Conservation (phyloP, 306 rosid genomes). For the Cucurbita moschata region DNA sequence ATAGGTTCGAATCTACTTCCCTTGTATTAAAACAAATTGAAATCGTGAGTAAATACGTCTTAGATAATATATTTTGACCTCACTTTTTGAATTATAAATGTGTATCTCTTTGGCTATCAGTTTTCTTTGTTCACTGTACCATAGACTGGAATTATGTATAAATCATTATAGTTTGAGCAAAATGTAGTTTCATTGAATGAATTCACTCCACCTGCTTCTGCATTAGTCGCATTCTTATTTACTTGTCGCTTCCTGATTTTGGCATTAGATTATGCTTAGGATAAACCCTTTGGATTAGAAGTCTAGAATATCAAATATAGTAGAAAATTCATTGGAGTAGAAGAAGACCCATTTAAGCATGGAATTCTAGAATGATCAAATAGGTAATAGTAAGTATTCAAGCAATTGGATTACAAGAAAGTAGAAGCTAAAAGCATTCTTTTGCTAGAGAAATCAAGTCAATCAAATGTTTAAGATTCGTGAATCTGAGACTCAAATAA, state of each 20-base stretch:
- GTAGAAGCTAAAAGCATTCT: neutral
- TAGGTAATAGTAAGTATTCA: neutral
- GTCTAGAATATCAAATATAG: neutral
- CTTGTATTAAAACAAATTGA: neutral
- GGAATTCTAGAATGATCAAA: neutral
- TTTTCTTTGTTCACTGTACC: neutral
- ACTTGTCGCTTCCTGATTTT: neutral
- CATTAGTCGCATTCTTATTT: neutral
- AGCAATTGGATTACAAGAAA: neutral
- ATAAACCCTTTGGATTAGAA: neutral
- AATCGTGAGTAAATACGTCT: neutral
- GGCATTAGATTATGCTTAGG: neutral
- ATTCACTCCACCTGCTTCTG: neutral
- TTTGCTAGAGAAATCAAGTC: neutral
- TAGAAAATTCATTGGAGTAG: neutral
- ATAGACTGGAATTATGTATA: constrained; percentile 5
- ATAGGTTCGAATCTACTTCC: constrained; percentile 18
- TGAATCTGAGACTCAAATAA: neutral
- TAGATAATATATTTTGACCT: neutral
- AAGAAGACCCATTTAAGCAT: neutral
- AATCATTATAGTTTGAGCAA: neutral
- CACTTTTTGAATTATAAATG: neutral
- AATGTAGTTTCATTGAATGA: neutral
- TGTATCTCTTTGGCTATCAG: neutral
- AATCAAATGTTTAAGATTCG: neutral